Evolutionary conservation across 306 rosid genomes (phyloP).

Genomic region (Senna tora): DNA sequence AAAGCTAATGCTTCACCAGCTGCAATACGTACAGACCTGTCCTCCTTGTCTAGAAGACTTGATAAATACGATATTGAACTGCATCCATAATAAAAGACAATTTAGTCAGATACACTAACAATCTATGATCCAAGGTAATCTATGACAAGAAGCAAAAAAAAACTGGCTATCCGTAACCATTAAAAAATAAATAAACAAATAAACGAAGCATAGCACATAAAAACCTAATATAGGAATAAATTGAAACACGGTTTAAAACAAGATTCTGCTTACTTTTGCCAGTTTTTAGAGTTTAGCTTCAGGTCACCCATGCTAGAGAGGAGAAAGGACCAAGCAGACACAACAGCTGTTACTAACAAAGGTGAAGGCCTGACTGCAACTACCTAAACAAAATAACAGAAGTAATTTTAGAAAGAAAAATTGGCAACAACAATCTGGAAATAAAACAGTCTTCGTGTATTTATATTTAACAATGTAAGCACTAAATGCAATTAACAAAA

Average conservation of each 20-base stretch:
- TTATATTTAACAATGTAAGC: slow-evolving; percentile 1
- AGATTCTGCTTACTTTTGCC: slow-evolving; percentile 66
- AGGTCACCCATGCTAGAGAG: slow-evolving; percentile 59
- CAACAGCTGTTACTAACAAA: slow-evolving; percentile 55
- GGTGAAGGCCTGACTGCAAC: slow-evolving; percentile 60
- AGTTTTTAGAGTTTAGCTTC: slow-evolving; percentile 64
- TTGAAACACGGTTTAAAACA: neutral
- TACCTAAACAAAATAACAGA: slow-evolving; percentile 48
- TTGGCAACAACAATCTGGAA: neutral
- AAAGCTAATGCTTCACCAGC: slow-evolving; percentile 84
- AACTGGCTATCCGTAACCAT: neutral
- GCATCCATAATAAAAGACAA: slow-evolving; percentile 35
- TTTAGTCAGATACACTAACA: neutral
- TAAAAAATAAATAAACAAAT: no score
- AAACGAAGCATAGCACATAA: neutral
- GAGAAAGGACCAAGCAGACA: slow-evolving; percentile 80
- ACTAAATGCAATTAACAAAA: neutral
- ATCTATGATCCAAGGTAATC: neutral
- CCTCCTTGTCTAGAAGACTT: slow-evolving; percentile 74
- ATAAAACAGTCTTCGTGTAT: neutral
- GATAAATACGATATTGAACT: slow-evolving; percentile 73
- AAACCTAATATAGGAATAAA: neutral
- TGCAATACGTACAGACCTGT: slow-evolving; percentile 70
- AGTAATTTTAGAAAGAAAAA: slow-evolving; percentile 9
- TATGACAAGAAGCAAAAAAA: neutral